Evolutionary conservation across 23 red algal genomes (phyloP).

Genomic region (Gracilaria domingensis): DNA sequence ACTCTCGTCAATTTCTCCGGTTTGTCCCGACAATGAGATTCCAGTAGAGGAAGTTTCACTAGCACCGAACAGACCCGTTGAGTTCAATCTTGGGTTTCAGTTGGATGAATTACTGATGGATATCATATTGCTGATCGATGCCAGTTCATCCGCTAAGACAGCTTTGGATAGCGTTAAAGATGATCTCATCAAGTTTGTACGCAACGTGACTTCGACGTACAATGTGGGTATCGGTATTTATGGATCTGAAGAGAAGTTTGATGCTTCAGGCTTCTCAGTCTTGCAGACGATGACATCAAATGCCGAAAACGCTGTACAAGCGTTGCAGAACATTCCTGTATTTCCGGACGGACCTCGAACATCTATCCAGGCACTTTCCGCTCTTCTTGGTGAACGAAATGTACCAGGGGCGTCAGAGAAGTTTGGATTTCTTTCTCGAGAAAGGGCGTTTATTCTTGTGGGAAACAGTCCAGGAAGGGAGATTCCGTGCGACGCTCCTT

Average conservation of each 20-base stretch:
- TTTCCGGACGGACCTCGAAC: slow-evolving; percentile 12
- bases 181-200: slow-evolving; percentile 1
- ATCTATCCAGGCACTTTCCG: not conserved
- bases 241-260: not conserved
- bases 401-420: not conserved
- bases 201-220: not conserved
- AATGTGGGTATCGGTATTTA: slow-evolving; percentile 2
- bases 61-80: not conserved
- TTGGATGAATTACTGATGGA: not conserved
- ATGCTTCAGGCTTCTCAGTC: not conserved
- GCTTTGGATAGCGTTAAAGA: not conserved
- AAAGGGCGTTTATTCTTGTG: not conserved
- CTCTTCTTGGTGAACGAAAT: not conserved
- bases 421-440: not conserved
- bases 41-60: not conserved
- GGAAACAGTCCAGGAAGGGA: slow-evolving; percentile 19
- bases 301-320: not conserved
- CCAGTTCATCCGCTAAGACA: not conserved
- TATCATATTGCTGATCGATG: not conserved
- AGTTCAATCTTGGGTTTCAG: not conserved
- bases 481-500: not conserved
- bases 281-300: not conserved
- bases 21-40: slow-evolving; percentile 5
- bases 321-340: not conserved
- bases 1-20: not conserved